phyloP scores from a whole-genome alignment of 1,139 yeast genomes.

The Saccharomycopsis phalli region DNA sequence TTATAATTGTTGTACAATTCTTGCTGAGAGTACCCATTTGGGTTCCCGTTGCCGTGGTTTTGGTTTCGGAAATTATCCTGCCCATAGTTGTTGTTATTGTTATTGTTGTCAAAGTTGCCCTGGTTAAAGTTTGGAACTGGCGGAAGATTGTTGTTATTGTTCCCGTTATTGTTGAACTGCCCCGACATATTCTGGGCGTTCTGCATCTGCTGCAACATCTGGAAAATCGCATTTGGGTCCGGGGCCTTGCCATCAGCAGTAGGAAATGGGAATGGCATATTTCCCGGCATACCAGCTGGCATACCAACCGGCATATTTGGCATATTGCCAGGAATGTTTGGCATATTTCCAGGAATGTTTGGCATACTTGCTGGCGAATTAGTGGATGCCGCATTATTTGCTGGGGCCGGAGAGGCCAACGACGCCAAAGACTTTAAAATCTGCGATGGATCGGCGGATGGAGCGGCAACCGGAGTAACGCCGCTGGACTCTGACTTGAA shows the following conservation, averaged over 20 bases:
- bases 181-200: neutral
- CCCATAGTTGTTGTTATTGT: slow-evolving; percentile 28
- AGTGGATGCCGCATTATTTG: slow-evolving; percentile 14
- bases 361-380: slow-evolving; percentile 18
- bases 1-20: neutral
- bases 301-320: neutral
- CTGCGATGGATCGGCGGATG: slow-evolving; percentile 9
- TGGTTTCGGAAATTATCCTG: neutral
- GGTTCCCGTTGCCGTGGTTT: too few relatives aligned
- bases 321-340: neutral
- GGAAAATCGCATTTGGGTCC: slow-evolving; percentile 33
- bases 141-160: slow-evolving; percentile 25
- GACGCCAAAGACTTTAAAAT: slow-evolving; percentile 58
- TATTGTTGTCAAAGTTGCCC: slow-evolving; percentile 18
- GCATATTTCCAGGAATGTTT: slow-evolving; percentile 19
- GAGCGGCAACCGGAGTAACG: slow-evolving; percentile 9
- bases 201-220: slow-evolving; percentile 33
- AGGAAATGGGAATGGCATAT: slow-evolving; percentile 4
- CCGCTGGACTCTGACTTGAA: slow-evolving; percentile 30
- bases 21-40: neutral
- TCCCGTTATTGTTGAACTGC: slow-evolving; percentile 20
- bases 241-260: slow-evolving; percentile 1
- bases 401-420: slow-evolving; percentile 27
- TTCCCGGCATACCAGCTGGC: neutral
- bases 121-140: neutral